Base-by-base conservation (phyloP, 2,329 filamentous ascomycete species). In the Claviceps cyperi region DNA sequence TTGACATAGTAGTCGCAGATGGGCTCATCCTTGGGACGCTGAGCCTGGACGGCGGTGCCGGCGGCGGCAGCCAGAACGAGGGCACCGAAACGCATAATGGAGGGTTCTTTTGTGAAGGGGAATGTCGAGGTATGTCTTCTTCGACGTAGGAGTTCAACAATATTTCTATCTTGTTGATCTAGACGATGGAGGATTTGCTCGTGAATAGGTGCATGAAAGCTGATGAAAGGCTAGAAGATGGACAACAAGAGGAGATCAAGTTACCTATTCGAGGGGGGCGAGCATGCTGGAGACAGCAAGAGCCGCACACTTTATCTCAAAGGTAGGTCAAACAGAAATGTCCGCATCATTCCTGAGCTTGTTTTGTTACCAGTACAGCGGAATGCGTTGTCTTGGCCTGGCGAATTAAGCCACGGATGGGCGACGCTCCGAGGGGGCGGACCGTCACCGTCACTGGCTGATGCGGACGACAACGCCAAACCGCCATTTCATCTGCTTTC, bases 1-100 rank as follows among this genome's bases (percentile, higher is more conserved):
- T 68, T 77, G 36, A 78, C 80, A 64, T 82, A 82, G 63, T 80
- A 79, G 65, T 81, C 78, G 63, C 78, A 82, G 56, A 82, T 74
- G 52, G 74, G 71, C 2, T 60, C 69, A 56, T 74, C 69, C 13
- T 60, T 47, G 3, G 74, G 74, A 43, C 75, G 70, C 61, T 77
- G 71, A 19, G 71, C 70, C 46, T 53, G 58, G 32, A 51, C 57
- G 5, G 49, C 57, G 4, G 50, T 50, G 40, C 50, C 54, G 11
- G 58, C 58, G 14, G 56, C 53, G 37, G 56, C 54, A 17, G 54
- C 53, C 43, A 60, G 32, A 15, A 55, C 54, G 49, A 61, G 9
- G 15, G 41, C 57, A 24, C 49, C 55, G 48, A 58, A 56, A 28
- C 55, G 55, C 60, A 62, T 62, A 14, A 49, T 61, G 5, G 19